phyloP scores from a whole-genome alignment of 1,139 yeast species.

The Candida neerlandica region DNA sequence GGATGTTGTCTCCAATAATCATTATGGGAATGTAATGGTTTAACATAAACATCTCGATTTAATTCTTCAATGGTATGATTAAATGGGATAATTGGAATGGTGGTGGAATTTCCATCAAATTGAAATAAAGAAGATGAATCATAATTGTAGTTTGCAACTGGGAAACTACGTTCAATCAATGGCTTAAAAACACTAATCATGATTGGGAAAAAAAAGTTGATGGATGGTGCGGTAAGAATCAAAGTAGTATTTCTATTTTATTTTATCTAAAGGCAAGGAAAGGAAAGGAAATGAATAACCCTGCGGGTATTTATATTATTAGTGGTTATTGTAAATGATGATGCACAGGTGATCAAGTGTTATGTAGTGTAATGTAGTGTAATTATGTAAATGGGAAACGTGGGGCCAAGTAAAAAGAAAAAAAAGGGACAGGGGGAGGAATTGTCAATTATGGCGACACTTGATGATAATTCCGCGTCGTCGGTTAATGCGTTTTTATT shows the following conservation, averaged over 20 bases:
- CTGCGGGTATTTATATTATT: background rate
- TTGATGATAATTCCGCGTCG: too few species aligned
- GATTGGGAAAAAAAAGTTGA: background rate
- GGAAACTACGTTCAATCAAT: conserved; percentile 1
- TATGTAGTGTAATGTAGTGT: too few species aligned
- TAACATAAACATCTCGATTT: conserved; percentile 52
- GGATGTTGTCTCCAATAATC: conserved; percentile 74
- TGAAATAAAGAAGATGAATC: conserved; percentile 9
- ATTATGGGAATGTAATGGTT: conserved; percentile 70
- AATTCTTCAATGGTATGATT: conserved; percentile 32
- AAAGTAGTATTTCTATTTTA: background rate
- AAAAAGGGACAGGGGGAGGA: too few species aligned
- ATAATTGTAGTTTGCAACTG: conserved; percentile 2
- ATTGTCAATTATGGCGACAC: too few species aligned
- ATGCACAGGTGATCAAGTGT: too few species aligned
- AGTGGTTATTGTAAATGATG: too few species aligned
- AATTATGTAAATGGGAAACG: too few species aligned
- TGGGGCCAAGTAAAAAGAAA: too few species aligned
- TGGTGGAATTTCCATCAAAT: conserved; percentile 11
- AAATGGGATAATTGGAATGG: conserved; percentile 16
- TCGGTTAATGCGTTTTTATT: too few species aligned
- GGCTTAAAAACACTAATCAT: conserved; percentile 19
- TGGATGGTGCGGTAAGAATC: too few species aligned
- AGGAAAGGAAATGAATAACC: background rate
- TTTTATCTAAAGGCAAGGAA: too few species aligned